Percentiles rank a stretch among this genome's conserved stretches.
Conservation (phyloP, 495 filamentous ascomycete genomes). For the Penicillium salamii region DNA sequence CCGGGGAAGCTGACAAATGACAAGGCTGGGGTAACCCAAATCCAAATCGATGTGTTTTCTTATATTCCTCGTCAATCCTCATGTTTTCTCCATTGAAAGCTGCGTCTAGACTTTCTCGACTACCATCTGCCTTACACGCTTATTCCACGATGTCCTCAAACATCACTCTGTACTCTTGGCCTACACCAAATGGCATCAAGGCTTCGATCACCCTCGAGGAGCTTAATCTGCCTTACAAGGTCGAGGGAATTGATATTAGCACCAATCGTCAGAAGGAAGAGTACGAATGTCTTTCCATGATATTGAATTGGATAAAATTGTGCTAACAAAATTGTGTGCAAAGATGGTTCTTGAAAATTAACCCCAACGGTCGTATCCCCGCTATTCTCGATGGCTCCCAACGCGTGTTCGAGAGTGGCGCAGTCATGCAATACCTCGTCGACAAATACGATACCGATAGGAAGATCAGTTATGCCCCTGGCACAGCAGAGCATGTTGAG, state of each 20-base stretch:
- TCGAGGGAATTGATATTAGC: conserved; percentile 58
- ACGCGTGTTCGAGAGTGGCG: conserved; percentile 47
- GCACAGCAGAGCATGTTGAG: conserved; percentile 41
- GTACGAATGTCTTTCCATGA: conserved; percentile 28
- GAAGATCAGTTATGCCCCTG: conserved; percentile 42
- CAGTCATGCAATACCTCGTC: conserved; percentile 47
- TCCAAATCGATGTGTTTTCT: background rate
- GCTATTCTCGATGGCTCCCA: conserved; percentile 51
- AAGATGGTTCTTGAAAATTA: conserved; percentile 80
- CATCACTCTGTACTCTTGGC: conserved; percentile 37
- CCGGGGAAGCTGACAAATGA: conserved; percentile 5
- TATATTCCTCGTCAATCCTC: background rate
- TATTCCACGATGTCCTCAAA: conserved; percentile 27
- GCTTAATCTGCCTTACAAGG: conserved; percentile 64
- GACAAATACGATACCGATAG: conserved; percentile 45
- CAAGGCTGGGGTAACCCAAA: background rate
- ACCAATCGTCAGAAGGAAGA: conserved; percentile 71
- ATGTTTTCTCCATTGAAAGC: conserved; percentile 18
- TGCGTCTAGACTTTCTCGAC: conserved; percentile 8
- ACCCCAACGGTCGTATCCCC: conserved; percentile 88
- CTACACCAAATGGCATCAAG: conserved; percentile 53
- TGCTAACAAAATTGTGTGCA: background rate
- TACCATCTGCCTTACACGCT: conserved; percentile 9
- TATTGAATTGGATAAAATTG: background rate
- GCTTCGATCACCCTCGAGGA: conserved; percentile 80